These are phyloP conservation scores for Daldinia eschscholtzii DNA, from an alignment of 2,329 filamentous ascomycete genomes.

Conservation along the genomic window DNA sequence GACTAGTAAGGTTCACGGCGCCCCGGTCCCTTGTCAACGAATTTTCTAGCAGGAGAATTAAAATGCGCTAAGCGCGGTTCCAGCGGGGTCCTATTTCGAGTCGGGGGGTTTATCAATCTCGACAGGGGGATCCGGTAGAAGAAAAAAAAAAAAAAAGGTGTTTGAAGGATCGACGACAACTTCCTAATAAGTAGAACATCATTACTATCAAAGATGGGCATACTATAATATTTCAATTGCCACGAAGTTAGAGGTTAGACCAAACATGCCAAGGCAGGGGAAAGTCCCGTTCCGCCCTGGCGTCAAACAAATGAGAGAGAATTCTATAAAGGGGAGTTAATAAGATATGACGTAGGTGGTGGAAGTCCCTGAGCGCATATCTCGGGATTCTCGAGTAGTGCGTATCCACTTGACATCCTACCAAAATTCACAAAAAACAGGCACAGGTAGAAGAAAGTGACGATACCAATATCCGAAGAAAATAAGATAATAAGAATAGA, in stretches of 20 bases:
- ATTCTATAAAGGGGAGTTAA: not conserved
- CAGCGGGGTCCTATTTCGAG: not conserved
- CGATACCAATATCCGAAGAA: not conserved
- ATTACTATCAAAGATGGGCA: not conserved
- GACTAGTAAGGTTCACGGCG: conserved; percentile 1
- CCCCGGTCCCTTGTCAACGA: not conserved
- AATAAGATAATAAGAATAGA: not conserved
- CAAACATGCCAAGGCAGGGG: not conserved
- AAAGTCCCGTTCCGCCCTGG: conserved; percentile 1
- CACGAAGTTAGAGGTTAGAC: conserved; percentile 4
- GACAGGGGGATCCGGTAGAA: not conserved
- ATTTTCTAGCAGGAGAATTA: conserved; percentile 17
- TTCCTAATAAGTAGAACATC: conserved; percentile 6
- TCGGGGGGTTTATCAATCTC: conserved; percentile 6
- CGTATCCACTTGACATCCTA: conserved; percentile 25
- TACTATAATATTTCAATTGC: conserved; percentile 13
- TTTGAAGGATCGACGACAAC: conserved; percentile 21
- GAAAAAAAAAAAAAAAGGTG: not conserved
- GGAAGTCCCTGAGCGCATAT: conserved; percentile 18
- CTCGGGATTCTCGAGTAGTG: conserved; percentile 17
- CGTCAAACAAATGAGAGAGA: not conserved
- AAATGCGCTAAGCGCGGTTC: conserved; percentile 32
- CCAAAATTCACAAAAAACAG: conserved; percentile 6
- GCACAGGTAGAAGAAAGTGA: conserved; percentile 3
- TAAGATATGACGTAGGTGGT: conserved; percentile 38